phyloP scores from a whole-genome alignment of 176 grass and related monocot species.

The Eremochloa ophiuroides region DNA sequence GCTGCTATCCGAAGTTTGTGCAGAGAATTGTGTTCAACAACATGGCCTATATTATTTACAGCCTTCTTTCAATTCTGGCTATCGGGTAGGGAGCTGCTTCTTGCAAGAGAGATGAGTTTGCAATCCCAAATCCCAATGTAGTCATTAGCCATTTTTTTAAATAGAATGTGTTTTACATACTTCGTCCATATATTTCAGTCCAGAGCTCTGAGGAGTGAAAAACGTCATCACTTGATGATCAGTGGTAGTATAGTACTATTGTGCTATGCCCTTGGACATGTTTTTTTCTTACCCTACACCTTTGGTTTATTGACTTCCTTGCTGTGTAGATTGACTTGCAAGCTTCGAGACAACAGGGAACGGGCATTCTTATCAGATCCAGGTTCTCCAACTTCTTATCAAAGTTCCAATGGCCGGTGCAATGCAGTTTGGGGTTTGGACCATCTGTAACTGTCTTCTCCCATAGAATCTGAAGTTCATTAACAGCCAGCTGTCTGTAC shows the following conservation, averaged over 20 bases:
- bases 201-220: not conserved
- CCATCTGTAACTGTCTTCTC: constrained; percentile 13
- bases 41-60: constrained; percentile 13
- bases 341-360: not conserved
- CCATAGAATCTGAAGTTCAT: not conserved
- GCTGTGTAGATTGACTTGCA: not conserved
- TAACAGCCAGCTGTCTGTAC: not conserved
- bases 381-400: constrained; percentile 15
- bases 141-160: constrained; percentile 9
- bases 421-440: constrained; percentile 17
- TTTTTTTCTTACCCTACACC: not conserved
- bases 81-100: not conserved
- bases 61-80: not conserved
- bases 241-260: not conserved
- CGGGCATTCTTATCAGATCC: not conserved
- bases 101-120: not conserved
- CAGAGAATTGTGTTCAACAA: not conserved
- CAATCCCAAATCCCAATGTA: not conserved
- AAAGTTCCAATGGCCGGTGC: not conserved
- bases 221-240: not conserved
- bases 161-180: not conserved
- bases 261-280: not conserved
- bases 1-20: constrained; percentile 27
- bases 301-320: not conserved
- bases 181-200: not conserved